Percentiles rank a stretch among this genome's conserved stretches.
phyloP scores from a whole-genome alignment of 352 stramenopile genomes.

The Phytophthora melonis region DNA sequence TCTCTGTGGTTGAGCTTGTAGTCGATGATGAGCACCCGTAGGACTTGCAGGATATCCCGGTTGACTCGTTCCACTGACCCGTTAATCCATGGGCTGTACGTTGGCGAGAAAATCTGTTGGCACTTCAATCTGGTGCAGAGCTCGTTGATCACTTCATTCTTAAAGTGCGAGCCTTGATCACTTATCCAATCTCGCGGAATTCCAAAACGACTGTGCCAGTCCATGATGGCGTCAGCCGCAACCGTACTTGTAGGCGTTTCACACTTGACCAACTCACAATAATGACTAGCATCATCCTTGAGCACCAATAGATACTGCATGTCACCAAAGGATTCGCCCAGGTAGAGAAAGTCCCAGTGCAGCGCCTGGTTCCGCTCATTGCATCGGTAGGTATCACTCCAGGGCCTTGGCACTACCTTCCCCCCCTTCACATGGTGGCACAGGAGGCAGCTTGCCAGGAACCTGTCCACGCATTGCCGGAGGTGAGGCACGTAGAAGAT shows the following conservation, averaged over 20 bases:
- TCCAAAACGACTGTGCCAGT: conserved; percentile 41
- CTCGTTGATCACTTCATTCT: conserved; percentile 37
- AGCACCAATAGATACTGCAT: conserved; percentile 16
- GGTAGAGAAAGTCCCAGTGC: conserved; percentile 44
- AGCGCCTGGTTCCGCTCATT: conserved; percentile 18
- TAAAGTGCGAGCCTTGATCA: conserved; percentile 43
- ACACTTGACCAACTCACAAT: conserved; percentile 36
- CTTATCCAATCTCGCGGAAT: conserved; percentile 41
- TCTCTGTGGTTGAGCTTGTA: conserved; percentile 31
- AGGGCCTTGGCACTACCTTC: conserved; percentile 19
- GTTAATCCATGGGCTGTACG: conserved; percentile 48
- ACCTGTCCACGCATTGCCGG: conserved; percentile 10
- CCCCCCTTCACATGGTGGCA: conserved; percentile 21
- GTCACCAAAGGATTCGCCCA: conserved; percentile 30
- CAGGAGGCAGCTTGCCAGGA: conserved; percentile 19
- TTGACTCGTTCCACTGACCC: conserved; percentile 40
- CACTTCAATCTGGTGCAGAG: conserved; percentile 30
- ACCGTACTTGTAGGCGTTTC: conserved; percentile 26
- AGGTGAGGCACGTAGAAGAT: conserved; percentile 16
- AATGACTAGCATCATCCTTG: conserved; percentile 44
- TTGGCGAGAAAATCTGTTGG: conserved; percentile 36
- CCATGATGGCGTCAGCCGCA: conserved; percentile 32
- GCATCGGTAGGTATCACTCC: conserved; percentile 15
- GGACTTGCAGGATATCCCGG: conserved; percentile 43
- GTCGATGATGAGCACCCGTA: conserved; percentile 35